Percentiles rank a stretch among this genome's conserved stretches.
Evolutionary conservation across 495 filamentous ascomycete genomes (phyloP).

Genomic region (Lophium mytilinum): DNA sequence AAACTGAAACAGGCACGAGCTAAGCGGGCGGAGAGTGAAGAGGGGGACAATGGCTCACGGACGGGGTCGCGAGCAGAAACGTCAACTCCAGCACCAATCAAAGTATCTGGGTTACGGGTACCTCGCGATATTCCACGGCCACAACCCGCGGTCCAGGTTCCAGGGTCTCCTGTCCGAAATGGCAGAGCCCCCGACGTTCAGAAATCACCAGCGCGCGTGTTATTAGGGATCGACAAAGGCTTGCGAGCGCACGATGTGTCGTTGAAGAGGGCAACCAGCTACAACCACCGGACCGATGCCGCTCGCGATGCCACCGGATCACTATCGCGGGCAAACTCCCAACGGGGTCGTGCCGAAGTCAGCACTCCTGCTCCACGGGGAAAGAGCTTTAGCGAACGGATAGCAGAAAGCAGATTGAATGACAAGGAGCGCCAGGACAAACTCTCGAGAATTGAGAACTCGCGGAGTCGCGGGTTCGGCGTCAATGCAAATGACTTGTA

Average conservation of each 20-base stretch:
- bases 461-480: conserved; percentile 64
- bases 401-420: conserved; percentile 54
- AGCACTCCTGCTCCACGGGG: conserved; percentile 30
- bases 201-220: conserved; percentile 68
- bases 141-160: conserved; percentile 58
- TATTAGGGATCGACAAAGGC: conserved; percentile 87
- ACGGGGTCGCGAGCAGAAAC: conserved; percentile 14
- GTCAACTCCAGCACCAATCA: not conserved
- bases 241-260: conserved; percentile 76
- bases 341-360: not conserved
- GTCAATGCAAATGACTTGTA: conserved; percentile 53
- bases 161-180: conserved; percentile 65
- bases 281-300: conserved; percentile 3
- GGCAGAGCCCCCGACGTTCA: conserved; percentile 42
- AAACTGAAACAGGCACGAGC: conserved; percentile 48
- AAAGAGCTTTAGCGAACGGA: conserved; percentile 78
- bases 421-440: conserved; percentile 51
- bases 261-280: conserved; percentile 60
- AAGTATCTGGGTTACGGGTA: conserved; percentile 3
- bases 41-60: conserved; percentile 6
- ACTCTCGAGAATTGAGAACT: conserved; percentile 44
- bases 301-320: not conserved
- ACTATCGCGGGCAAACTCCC: conserved; percentile 10
- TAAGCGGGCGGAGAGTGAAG: conserved; percentile 32
- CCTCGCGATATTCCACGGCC: conserved; percentile 10